These are phyloP conservation scores for Penicillium longicatenatum DNA, from an alignment of 495 filamentous ascomycete genomes.

Conservation along the genomic window DNA sequence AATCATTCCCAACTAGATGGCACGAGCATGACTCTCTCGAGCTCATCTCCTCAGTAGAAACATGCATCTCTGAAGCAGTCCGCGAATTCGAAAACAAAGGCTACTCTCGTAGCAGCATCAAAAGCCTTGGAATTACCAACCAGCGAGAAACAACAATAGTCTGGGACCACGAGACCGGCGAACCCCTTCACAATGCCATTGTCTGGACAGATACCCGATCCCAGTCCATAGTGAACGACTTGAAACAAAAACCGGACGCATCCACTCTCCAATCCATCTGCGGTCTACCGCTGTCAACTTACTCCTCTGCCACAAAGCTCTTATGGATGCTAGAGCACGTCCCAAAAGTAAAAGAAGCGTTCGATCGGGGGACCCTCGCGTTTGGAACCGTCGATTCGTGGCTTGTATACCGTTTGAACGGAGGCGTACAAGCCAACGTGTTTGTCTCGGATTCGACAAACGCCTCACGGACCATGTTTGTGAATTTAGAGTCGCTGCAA, in stretches of 20 bases:
- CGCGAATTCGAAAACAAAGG: slow-evolving; percentile 68
- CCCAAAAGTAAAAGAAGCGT: slow-evolving; percentile 71
- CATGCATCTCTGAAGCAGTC: slow-evolving; percentile 80
- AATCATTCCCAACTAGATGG: slow-evolving; percentile 62
- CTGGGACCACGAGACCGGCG: slow-evolving; percentile 86
- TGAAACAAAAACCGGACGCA: slow-evolving; percentile 66
- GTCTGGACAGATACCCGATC: slow-evolving; percentile 96
- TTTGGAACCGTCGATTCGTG: slow-evolving; percentile 95
- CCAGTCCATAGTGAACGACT: slow-evolving; percentile 69
- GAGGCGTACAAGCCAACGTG: slow-evolving; percentile 65
- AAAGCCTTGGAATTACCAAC: slow-evolving; percentile 89
- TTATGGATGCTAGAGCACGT: slow-evolving; percentile 81
- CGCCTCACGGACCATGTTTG: slow-evolving; percentile 95
- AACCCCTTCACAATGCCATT: slow-evolving; percentile 85
- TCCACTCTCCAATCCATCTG: slow-evolving; percentile 71
- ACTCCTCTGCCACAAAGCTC: slow-evolving; percentile 89
- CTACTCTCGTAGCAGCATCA: slow-evolving; percentile 66
- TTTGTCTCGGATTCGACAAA: slow-evolving; percentile 93
- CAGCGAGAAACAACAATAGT: slow-evolving; percentile 94
- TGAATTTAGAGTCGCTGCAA: slow-evolving; percentile 80
- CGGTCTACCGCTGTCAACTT: slow-evolving; percentile 89
- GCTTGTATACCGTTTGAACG: slow-evolving; percentile 89
- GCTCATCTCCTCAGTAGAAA: slow-evolving; percentile 74
- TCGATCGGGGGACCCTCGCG: slow-evolving; percentile 74
- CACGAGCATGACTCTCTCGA: slow-evolving; percentile 89